Percentiles rank a stretch among this genome's conserved stretches.
Conservation (phyloP, 2,329 filamentous ascomycete species). For the Nemania serpens region DNA sequence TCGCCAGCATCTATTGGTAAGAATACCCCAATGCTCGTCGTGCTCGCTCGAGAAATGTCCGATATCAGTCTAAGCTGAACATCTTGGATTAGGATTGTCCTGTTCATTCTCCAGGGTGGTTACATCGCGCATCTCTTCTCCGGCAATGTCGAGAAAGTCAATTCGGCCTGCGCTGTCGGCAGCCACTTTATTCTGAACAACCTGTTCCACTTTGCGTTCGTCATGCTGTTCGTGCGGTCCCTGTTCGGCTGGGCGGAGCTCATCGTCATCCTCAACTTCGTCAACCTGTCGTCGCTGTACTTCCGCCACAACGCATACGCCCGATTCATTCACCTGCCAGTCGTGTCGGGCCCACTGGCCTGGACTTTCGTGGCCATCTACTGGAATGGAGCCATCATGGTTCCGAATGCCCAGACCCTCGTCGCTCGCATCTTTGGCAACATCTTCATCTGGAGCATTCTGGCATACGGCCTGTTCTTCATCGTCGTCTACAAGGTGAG, state of each 20-base stretch:
- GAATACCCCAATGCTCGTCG: constrained; percentile 25
- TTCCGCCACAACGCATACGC: constrained; percentile 77
- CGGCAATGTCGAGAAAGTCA: constrained; percentile 63
- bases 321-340: constrained; percentile 75
- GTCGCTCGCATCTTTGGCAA: constrained; percentile 82
- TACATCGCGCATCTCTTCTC: constrained; percentile 81
- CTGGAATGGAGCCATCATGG: constrained; percentile 85
- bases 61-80: background rate
- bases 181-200: constrained; percentile 87
- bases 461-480: constrained; percentile 78
- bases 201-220: constrained; percentile 78
- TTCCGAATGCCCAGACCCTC: constrained; percentile 68
- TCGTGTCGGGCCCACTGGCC: constrained; percentile 76
- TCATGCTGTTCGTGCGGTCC: constrained; percentile 79
- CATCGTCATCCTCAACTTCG: constrained; percentile 77
- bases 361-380: constrained; percentile 88
- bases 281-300: constrained; percentile 79
- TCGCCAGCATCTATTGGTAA: constrained; percentile 77
- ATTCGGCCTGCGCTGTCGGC: constrained; percentile 75
- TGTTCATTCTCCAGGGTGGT: constrained; percentile 75
- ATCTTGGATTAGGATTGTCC: constrained; percentile 59
- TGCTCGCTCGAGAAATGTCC: background rate
- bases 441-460: constrained; percentile 83
- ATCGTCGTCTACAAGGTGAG: constrained; percentile 70
- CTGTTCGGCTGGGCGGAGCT: constrained; percentile 78